phyloP scores from a whole-genome alignment of 2,329 filamentous ascomycete species.

The Colletotrichum ledebouriae region DNA sequence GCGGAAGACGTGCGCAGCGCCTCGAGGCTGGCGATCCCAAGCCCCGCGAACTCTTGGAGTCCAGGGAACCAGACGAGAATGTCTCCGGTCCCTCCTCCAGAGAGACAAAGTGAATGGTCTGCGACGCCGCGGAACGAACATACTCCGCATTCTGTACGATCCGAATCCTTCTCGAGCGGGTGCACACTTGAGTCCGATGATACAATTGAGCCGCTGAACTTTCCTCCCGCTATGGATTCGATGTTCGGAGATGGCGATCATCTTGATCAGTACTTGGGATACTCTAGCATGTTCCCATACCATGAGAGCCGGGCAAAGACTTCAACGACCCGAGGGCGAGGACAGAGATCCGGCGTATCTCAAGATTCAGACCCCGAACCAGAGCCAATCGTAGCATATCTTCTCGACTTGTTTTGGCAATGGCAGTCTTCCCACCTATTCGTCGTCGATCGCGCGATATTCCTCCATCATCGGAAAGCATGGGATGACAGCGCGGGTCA shows the following conservation, averaged over 20 bases:
- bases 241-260: not conserved
- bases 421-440: constrained; percentile 31
- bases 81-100: constrained; percentile 1
- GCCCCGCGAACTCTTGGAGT: constrained; percentile 18
- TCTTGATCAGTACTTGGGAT: constrained; percentile 15
- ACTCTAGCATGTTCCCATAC: constrained; percentile 28
- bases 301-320: not conserved
- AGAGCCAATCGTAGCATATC: constrained; percentile 35
- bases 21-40: constrained; percentile 15
- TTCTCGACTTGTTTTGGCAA: constrained; percentile 36
- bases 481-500: constrained; percentile 29
- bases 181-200: not conserved
- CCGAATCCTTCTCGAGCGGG: constrained; percentile 27
- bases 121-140: constrained; percentile 10
- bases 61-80: not conserved
- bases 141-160: constrained; percentile 7
- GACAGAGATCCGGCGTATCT: not conserved
- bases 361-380: constrained; percentile 28
- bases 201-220: not conserved
- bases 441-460: constrained; percentile 21
- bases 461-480: constrained; percentile 18
- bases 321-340: accelerated
- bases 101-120: not conserved
- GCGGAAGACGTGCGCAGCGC: not conserved
- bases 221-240: constrained; percentile 21